These are phyloP conservation scores for Penicillium italicum DNA, from an alignment of 2,329 filamentous ascomycete species.

Conservation along the genomic window DNA sequence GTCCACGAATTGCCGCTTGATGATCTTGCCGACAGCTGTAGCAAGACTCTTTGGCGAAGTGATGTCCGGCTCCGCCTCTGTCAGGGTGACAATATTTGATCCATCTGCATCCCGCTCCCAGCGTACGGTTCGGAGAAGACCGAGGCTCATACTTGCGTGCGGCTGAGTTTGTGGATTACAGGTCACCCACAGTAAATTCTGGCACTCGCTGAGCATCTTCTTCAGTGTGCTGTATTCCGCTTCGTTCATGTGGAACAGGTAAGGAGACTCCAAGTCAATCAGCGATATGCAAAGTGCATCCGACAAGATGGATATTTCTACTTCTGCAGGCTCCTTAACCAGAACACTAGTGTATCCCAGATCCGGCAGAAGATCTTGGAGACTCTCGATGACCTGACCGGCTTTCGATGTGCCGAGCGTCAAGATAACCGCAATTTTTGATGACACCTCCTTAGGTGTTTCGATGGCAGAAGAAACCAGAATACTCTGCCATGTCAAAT, in stretches of 20 bases:
- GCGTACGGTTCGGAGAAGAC: constrained; percentile 20
- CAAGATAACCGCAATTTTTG: constrained; percentile 7
- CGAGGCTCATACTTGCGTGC: constrained; percentile 14
- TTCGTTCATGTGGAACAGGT: constrained; percentile 3
- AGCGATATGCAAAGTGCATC: constrained; percentile 13
- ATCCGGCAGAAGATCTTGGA: not conserved
- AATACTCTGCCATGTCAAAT: constrained; percentile 23
- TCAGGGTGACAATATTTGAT: constrained; percentile 17
- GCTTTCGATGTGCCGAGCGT: not conserved
- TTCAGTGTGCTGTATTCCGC: constrained; percentile 1
- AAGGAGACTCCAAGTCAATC: constrained; percentile 12
- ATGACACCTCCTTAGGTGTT: not conserved
- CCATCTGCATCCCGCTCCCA: constrained; percentile 19
- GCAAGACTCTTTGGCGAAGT: not conserved
- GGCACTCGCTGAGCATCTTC: constrained; percentile 9
- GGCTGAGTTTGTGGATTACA: not conserved
- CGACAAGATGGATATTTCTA: not conserved
- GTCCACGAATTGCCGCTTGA: constrained; percentile 14
- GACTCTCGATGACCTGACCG: not conserved
- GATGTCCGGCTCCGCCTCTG: not conserved
- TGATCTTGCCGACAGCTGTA: constrained; percentile 1
- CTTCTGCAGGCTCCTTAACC: not conserved
- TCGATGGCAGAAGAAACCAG: constrained; percentile 17
- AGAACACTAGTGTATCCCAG: not conserved
- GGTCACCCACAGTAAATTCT: constrained; percentile 16